phyloP scores from a whole-genome alignment of 2,329 filamentous ascomycete genomes.

The Chaetomium globosum region DNA sequence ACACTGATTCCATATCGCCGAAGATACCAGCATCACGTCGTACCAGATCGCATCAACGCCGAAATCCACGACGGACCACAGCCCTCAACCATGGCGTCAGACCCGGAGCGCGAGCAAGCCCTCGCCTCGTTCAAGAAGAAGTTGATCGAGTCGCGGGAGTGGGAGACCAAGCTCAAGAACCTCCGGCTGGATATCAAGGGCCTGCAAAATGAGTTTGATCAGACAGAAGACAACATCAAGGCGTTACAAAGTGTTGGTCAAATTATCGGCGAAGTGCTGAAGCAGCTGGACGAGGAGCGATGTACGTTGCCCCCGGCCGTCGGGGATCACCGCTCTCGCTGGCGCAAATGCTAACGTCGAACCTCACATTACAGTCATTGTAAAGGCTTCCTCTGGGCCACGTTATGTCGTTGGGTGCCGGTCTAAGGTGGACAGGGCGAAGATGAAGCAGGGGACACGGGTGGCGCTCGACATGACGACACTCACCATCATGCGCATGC shows the following conservation, averaged over 20 bases:
- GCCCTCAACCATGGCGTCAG: conserved; percentile 51
- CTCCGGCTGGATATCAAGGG: conserved; percentile 95
- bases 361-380: conserved; percentile 69
- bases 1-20: neutral
- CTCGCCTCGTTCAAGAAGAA: conserved; percentile 78
- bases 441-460: conserved; percentile 96
- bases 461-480: conserved; percentile 99
- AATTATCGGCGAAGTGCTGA: conserved; percentile 98
- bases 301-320: conserved; percentile 62
- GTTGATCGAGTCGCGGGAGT: conserved; percentile 93
- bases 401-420: conserved; percentile 98
- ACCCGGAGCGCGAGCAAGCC: conserved; percentile 67
- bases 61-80: neutral
- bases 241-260: conserved; percentile 97
- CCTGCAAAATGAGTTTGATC: conserved; percentile 90
- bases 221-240: conserved; percentile 99
- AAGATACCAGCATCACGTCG: neutral
- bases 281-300: conserved; percentile 98
- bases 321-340: conserved; percentile 32
- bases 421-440: conserved; percentile 95
- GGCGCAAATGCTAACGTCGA: conserved; percentile 33
- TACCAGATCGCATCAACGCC: neutral
- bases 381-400: conserved; percentile 95
- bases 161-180: conserved; percentile 96
- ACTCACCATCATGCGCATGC: conserved; percentile 99